Conservation (phyloP, 2,329 filamentous ascomycete genomes). For the Drechslerella dactyloides region DNA sequence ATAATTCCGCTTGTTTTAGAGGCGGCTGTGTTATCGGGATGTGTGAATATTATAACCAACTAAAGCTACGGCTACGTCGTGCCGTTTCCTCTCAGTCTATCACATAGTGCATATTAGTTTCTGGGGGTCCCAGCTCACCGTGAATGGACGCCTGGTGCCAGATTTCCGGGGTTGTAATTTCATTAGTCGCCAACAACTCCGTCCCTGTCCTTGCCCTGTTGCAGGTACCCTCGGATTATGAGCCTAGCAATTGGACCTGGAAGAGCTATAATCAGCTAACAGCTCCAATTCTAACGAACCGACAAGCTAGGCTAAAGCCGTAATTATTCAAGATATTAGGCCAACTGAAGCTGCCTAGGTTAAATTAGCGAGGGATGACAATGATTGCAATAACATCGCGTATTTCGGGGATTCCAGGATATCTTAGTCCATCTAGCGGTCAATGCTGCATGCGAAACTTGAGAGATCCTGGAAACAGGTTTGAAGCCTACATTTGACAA, state of each 20-base stretch:
- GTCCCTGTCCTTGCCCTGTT: conserved; percentile 30
- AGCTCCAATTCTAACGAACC: background rate
- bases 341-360: background rate
- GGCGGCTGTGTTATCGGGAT: background rate
- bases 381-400: conserved; percentile 9
- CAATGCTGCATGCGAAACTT: conserved; percentile 15
- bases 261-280: conserved; percentile 7
- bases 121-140: conserved; percentile 10
- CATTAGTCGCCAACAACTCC: conserved; percentile 29
- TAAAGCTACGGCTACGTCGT: conserved; percentile 1
- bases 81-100: conserved; percentile 20
- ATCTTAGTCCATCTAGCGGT: conserved; percentile 13
- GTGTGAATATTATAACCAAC: conserved; percentile 16
- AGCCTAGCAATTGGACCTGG: conserved; percentile 3
- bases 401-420: conserved; percentile 23
- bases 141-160: conserved; percentile 19
- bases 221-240: conserved; percentile 5
- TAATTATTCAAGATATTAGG: background rate
- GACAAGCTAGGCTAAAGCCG: conserved; percentile 30
- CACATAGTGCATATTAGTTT: background rate
- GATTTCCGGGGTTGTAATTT: conserved; percentile 25
- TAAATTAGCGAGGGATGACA: conserved; percentile 45
- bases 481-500: conserved; percentile 4
- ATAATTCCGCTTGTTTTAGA: conserved; percentile 14
- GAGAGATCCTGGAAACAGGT: conserved; percentile 13